Base-by-base conservation (phyloP, 495 filamentous ascomycete genomes). In the Copromyces sp. region DNA sequence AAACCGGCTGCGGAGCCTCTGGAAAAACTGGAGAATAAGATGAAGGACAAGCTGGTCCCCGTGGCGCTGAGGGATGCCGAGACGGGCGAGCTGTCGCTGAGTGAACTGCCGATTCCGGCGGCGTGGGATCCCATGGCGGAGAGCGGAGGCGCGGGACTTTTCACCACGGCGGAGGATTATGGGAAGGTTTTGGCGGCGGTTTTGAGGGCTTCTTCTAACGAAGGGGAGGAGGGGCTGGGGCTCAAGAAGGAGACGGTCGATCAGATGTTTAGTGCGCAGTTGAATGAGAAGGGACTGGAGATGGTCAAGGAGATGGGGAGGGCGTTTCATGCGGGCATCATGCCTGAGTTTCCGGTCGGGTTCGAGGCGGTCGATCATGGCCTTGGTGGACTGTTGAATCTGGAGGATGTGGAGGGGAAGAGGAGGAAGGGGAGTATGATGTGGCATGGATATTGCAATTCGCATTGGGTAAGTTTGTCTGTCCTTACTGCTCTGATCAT, bases 141-240 rank as follows among this genome's bases (percentile, higher is more conserved):
- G 35, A 78, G 77, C 65, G 89, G 87, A 3, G 89, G 89, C 1
- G 82, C 82, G 11, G 90, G 89, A 2, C 44, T 86, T 24, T 89
- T 81, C 69, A 80, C 83, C 6, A 78, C 82, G 0, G 83, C 85
- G 6, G 75, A 59, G 16, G 85, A 86, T 68, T 89, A 85, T 71
- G 75, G 82, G 37, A 88, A 84, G 73, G 75, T 90, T 11, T 77
- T 90, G 68, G 82, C 80, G 20, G 83, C 81, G 20, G 9, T 90
- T 53, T 75, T 91, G 44, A 42, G 68, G 39, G 72, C 70, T 24
- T 20, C 29, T 16, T 44, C 39, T 3, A 73, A 68, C 3, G 32
- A 75, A 61, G 47, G 29, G 17, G 74, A 70, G 11, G 70, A 47
- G 1, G 59, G 71, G 37, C 8, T 80, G 4, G 29, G 14, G 12